Evolutionary conservation across 148 eudicot genomes (phyloP).

Genomic region (Rhododendron vialii): DNA sequence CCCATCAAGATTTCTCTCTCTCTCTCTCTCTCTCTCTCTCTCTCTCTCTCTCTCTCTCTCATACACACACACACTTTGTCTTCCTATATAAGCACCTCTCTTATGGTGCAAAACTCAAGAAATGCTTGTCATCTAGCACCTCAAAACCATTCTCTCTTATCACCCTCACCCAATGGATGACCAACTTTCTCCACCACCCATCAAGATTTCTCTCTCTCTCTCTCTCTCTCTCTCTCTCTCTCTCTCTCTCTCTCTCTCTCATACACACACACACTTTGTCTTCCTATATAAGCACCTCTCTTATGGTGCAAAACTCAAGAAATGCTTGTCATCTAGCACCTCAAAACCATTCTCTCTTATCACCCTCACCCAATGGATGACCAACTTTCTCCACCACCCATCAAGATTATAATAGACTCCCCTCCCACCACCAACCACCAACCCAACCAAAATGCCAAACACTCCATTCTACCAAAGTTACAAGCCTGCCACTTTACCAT

Average conservation of each 20-base stretch:
- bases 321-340: background rate
- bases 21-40: too few relatives aligned
- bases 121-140: background rate
- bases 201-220: too few relatives aligned
- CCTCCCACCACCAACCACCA: background rate
- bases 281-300: conserved; percentile 14
- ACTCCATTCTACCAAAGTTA: conserved; percentile 15
- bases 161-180: conserved; percentile 6
- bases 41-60: background rate
- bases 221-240: too few relatives aligned
- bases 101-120: background rate
- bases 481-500: conserved; percentile 41
- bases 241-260: background rate
- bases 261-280: background rate
- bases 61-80: background rate
- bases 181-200: conserved; percentile 13
- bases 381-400: conserved; percentile 13
- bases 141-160: background rate
- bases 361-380: conserved; percentile 6
- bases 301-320: background rate
- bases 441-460: background rate
- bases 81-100: conserved; percentile 14
- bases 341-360: background rate
- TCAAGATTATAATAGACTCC: conserved; percentile 12
- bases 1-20: conserved; percentile 14